A percentile compares a stretch with the other conserved stretches of the same genome.
These are phyloP conservation scores for Colletotrichum sp. DNA, from an alignment of 2,329 filamentous ascomycete genomes.

Conservation along the genomic window DNA sequence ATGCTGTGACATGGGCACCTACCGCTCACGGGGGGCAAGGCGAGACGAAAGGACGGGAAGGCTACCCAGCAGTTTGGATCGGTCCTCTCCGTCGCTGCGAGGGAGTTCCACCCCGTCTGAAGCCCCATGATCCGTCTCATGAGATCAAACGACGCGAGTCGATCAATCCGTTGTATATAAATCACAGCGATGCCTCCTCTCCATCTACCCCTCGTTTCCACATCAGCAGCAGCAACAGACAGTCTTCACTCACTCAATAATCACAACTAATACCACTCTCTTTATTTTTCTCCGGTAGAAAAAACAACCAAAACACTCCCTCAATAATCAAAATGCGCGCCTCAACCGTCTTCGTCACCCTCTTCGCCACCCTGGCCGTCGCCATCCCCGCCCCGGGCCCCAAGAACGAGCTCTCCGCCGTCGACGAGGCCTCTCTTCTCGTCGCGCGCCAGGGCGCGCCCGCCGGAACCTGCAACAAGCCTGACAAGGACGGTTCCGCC, in stretches of 20 bases:
- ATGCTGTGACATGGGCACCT: not conserved
- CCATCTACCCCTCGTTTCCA: not conserved
- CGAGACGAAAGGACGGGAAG: not conserved
- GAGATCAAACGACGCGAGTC: not conserved
- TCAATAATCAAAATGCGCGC: not conserved
- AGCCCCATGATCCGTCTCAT: not conserved
- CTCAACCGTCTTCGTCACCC: not conserved
- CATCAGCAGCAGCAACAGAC: not conserved
- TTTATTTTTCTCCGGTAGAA: not conserved
- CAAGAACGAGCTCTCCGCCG: not conserved
- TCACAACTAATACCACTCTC: not conserved
- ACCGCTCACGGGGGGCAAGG: not conserved
- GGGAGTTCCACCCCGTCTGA: not conserved
- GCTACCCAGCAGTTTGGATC: not conserved
- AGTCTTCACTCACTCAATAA: not conserved
- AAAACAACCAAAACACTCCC: not conserved
- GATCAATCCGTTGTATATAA: not conserved
- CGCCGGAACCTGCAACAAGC: not conserved
- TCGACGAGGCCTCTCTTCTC: not conserved
- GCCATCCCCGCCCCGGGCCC: not conserved
- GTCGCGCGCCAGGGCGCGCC: not conserved
- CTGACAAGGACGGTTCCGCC: not conserved
- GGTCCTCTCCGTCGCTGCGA: not conserved
- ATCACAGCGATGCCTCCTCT: not conserved
- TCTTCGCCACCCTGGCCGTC: slow-evolving; percentile 6